Conservation (phyloP, 495 filamentous ascomycete genomes). For the Articulospora tetracladia region DNA sequence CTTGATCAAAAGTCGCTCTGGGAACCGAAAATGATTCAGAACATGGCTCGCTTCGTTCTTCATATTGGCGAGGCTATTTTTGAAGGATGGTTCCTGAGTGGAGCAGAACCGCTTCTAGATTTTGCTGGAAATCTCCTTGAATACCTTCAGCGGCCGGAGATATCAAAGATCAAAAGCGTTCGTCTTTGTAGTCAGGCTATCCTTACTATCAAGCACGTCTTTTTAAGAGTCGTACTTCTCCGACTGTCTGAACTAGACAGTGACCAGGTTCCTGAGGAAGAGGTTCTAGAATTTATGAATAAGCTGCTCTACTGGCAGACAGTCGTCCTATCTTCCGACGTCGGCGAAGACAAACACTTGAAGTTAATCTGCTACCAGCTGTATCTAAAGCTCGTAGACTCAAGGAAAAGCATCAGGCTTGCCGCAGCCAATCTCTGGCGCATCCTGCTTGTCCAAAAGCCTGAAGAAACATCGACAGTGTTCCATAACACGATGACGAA, state of each 20-base stretch:
- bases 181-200: conserved; percentile 82
- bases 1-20: conserved; percentile 67
- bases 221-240: conserved; percentile 74
- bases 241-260: conserved; percentile 80
- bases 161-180: conserved; percentile 76
- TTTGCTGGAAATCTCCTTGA: conserved; percentile 83
- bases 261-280: conserved; percentile 45
- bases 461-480: conserved; percentile 70
- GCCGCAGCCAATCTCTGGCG: conserved; percentile 83
- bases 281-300: conserved; percentile 65
- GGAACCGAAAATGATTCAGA: conserved; percentile 81
- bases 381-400: conserved; percentile 74
- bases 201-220: conserved; percentile 64
- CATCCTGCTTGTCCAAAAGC: conserved; percentile 89
- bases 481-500: conserved; percentile 62
- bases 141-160: conserved; percentile 81
- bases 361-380: conserved; percentile 85
- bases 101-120: conserved; percentile 76
- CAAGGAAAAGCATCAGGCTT: conserved; percentile 58
- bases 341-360: conserved; percentile 70
- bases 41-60: conserved; percentile 71
- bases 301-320: conserved; percentile 95
- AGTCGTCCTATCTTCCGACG: conserved; percentile 73
- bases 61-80: conserved; percentile 87
- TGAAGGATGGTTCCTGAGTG: conserved; percentile 93